Base-by-base conservation (phyloP, 495 filamentous ascomycete species). In the Cudoniella acicularis region DNA sequence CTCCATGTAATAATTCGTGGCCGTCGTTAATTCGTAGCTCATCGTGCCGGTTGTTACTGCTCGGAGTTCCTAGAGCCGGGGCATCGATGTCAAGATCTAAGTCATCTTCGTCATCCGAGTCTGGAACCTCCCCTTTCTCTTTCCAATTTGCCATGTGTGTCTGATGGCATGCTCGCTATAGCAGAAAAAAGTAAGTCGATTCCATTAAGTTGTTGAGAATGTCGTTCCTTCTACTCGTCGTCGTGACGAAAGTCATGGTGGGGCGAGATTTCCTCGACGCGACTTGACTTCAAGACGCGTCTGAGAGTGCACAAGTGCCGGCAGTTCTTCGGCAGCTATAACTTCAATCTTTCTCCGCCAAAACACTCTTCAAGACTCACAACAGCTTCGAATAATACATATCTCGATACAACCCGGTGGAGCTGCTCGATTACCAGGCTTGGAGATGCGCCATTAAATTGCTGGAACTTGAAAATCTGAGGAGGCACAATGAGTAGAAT, bases 121-220 rank as follows among this genome's bases (percentile, higher is more conserved):
- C 80, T 60, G 79, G 78, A 52, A 83, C 78, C 68, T 77, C 78
- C 64, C 80, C 79, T 68, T 76, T 70, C 73, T 80, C 75, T 74
- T 77, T 82, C 80, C 80, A 83, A 65, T 71, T 73, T 63, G 67
- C 79, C 80, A 83, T 83, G 63, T 59, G 57, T 52, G 62, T 53
- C 24, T 11, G 51, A 53, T 58, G 46, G 60, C 67, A 67, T 67
- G 24, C 20, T 64, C 43, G 46, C 17, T 40, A 54, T 27, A 52
- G 10, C 13, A 13, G 30, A 6, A 13, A 36, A 36, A 13, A 6
- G 30, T 4, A 13, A 6, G 13, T 4, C 4, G 30, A 36, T 6
- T 36, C 13, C 30, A 13, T 6, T 4, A 13, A 4, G 30, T 36
- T 36, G 30, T 13, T 36, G 30, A 13, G 30, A 4, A 36, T 36